Conservation (phyloP, 164 flowering plant genomes). For the Macadamia tetraphylla region DNA sequence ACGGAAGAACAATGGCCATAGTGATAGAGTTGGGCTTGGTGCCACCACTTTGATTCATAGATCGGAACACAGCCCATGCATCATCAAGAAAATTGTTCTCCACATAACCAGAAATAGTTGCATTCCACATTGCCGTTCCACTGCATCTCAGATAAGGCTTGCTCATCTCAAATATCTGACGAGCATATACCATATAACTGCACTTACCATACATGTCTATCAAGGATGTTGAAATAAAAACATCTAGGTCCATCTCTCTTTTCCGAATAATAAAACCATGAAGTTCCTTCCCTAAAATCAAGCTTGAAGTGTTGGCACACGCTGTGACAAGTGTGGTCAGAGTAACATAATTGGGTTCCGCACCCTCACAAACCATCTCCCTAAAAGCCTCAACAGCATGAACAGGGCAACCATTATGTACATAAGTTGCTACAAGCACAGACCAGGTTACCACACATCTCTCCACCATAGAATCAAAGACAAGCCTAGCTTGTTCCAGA, state of each 20-base stretch:
- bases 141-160: neutral
- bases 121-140: slow-evolving; percentile 20
- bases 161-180: slow-evolving; percentile 13
- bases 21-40: slow-evolving; percentile 28
- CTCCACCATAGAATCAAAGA: slow-evolving; percentile 21
- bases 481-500: slow-evolving; percentile 11
- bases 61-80: slow-evolving; percentile 19
- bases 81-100: slow-evolving; percentile 16
- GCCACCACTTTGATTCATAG: slow-evolving; percentile 8
- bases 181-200: slow-evolving; percentile 16
- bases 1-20: slow-evolving; percentile 28
- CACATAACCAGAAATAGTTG: slow-evolving; percentile 14
- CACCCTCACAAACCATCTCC: slow-evolving; percentile 16
- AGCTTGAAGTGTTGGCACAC: slow-evolving; percentile 14
- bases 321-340: slow-evolving; percentile 20
- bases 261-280: slow-evolving; percentile 20
- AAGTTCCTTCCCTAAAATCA: slow-evolving; percentile 21
- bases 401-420: slow-evolving; percentile 10
- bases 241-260: slow-evolving; percentile 9
- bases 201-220: slow-evolving; percentile 30
- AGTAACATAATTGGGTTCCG: slow-evolving; percentile 23
- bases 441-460: slow-evolving; percentile 31
- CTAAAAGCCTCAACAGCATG: slow-evolving; percentile 19
- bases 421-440: slow-evolving; percentile 13
- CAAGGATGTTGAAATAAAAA: slow-evolving; percentile 21